Base-by-base conservation (phyloP, 345 rosid species). In the Murraya paniculata region DNA sequence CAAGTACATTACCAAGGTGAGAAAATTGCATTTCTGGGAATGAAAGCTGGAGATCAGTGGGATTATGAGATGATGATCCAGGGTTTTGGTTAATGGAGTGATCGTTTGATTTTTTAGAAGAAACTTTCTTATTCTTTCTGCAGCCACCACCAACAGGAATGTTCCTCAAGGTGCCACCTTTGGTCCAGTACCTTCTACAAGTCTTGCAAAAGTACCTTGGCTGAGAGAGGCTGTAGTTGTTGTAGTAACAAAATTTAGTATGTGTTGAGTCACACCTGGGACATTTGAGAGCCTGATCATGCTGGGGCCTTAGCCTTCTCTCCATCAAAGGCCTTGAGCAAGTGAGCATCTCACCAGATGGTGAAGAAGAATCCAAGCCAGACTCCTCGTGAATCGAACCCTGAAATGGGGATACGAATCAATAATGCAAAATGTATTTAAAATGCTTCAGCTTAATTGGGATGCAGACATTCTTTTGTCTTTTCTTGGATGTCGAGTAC, bases 141-240 rank as follows among this genome's bases (percentile, higher is more conserved):
- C 98, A 95, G 59, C 98, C 98, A 31, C 99, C 99, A 35, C 99
- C 99, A 4, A 95, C 99, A 0, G 99, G 99, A 68, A 95, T 95
- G 90, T 95, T 95, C 78, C 98, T 84, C 11, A 93, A 78, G 45
- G 98, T 95, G 56, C 99, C 99, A 4, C 99, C 99, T 85, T 95
- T 92, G 70, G 98, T 95, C 99, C 98, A 95, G 87, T 95, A 95
- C 89, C 99, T 89, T 73, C 99, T 85, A 81, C 98, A 95, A 58
- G 98, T 90, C 86, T 95, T 95, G 93, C 99, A 95, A 72, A 95
- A 93, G 90, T 95, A 93, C 81, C 99, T 86, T 9, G 99, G 99
- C 88, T 95, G 99, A 28, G 97, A 90, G 79, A 95, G 96, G 82
- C 98, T 95, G 83, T 95, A 95, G 84, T 95, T 95, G 90, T 95